Percentiles rank a stretch among this genome's conserved stretches.
Conservation (phyloP, 192 early-diverging fungal species). For the Chytriomyces confervae region DNA sequence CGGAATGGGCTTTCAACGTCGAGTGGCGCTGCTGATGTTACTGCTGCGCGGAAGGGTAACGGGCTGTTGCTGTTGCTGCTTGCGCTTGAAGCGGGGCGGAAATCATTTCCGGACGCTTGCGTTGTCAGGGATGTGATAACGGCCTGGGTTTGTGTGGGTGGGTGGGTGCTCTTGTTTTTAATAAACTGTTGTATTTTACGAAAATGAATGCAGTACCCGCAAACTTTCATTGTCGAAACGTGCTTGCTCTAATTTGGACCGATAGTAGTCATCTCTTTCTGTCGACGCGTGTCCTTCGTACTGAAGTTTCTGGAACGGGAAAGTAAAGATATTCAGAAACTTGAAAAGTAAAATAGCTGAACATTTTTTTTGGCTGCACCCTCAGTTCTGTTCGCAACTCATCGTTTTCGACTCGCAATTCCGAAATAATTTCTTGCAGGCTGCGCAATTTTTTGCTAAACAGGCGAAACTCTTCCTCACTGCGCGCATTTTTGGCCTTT, state of each 20-base stretch:
- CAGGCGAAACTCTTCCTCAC: conserved; percentile 45
- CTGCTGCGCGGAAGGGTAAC: too few relatives aligned
- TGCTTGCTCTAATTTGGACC: conserved; percentile 42
- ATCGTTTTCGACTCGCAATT: conserved; percentile 37
- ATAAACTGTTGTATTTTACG: not conserved
- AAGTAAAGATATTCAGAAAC: not conserved
- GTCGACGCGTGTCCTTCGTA: conserved; percentile 33
- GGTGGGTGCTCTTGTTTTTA: not conserved
- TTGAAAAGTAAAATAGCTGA: not conserved
- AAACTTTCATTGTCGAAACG: conserved; percentile 43
- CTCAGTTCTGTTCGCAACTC: conserved; percentile 39
- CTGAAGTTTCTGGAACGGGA: conserved; percentile 28
- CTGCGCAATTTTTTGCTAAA: conserved; percentile 38
- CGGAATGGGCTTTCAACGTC: not conserved
- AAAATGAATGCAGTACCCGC: conserved; percentile 2
- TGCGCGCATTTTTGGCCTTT: conserved; percentile 36
- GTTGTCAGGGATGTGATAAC: conserved; percentile 18
- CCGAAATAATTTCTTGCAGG: conserved; percentile 39
- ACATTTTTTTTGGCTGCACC: not conserved
- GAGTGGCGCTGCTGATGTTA: too few relatives aligned
- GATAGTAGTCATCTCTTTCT: conserved; percentile 37
- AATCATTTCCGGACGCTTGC: not conserved
- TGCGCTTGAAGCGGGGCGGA: too few relatives aligned
- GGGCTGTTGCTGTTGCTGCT: too few relatives aligned
- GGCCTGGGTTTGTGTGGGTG: not conserved